Conservation (phyloP, 345 rosid species). For the Syzygium aqueum region DNA sequence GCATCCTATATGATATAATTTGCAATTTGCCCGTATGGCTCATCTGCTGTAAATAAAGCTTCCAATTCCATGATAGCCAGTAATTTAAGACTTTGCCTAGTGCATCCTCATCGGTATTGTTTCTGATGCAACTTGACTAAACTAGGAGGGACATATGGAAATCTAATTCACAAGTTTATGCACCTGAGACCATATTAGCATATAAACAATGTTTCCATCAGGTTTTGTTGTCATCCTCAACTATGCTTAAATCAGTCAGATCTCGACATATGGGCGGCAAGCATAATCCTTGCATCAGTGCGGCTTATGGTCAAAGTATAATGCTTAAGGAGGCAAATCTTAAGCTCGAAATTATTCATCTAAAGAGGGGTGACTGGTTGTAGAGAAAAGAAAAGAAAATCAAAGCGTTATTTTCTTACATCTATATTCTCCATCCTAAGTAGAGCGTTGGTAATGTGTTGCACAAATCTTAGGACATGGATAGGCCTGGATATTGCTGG, state of each 20-base stretch:
- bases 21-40: not conserved
- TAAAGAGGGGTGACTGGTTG: not conserved
- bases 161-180: not conserved
- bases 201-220: not conserved
- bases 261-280: not conserved
- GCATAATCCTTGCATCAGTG: not conserved
- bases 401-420: not conserved
- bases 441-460: not conserved
- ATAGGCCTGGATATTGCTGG: not conserved
- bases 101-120: not conserved
- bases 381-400: not conserved
- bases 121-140: not conserved
- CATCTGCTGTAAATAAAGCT: not conserved
- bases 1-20: not conserved
- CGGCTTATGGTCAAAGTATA: not conserved
- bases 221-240: not conserved
- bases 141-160: not conserved
- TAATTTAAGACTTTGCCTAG: not conserved
- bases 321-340: not conserved
- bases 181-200: not conserved
- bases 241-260: not conserved
- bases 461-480: not conserved
- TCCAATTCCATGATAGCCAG: not conserved
- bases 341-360: not conserved
- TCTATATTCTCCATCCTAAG: not conserved